Conservation (phyloP, 495 filamentous ascomycete genomes). For the Xylaria curta region DNA sequence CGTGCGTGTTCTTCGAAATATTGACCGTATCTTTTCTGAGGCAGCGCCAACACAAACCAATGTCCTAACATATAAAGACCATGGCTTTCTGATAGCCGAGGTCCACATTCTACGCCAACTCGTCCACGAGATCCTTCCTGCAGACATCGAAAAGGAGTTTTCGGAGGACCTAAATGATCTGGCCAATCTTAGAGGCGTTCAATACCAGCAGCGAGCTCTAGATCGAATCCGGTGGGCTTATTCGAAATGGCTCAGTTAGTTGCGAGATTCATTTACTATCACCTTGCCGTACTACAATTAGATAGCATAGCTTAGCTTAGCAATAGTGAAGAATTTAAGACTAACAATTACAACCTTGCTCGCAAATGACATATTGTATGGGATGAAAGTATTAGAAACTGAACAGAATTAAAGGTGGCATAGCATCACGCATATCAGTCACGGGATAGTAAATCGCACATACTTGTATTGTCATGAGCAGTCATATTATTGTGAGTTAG, state of each 20-base stretch:
- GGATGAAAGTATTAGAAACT: neutral
- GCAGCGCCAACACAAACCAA: slow-evolving; percentile 68
- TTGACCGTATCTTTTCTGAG: slow-evolving; percentile 79
- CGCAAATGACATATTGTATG: neutral
- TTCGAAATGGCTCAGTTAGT: slow-evolving; percentile 68
- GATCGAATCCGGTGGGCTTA: slow-evolving; percentile 89
- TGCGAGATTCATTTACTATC: neutral
- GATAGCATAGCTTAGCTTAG: slow-evolving; percentile 20
- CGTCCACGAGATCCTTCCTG: slow-evolving; percentile 68
- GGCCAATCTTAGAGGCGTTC: slow-evolving; percentile 76
- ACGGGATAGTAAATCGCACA: neutral
- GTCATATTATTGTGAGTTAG: neutral
- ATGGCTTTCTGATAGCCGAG: slow-evolving; percentile 88
- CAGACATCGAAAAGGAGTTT: slow-evolving; percentile 78
- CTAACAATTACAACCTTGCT: neutral
- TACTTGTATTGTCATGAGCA: neutral
- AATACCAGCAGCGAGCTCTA: slow-evolving; percentile 74
- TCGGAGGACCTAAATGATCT: slow-evolving; percentile 84
- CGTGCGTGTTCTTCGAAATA: slow-evolving; percentile 77
- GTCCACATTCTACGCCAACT: slow-evolving; percentile 76
- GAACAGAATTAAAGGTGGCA: neutral
- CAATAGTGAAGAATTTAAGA: slow-evolving; percentile 5
- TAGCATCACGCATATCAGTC: neutral
- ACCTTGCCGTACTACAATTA: neutral
- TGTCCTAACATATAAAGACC: slow-evolving; percentile 83